A percentile compares a stretch with the other conserved stretches of the same genome.
These are phyloP conservation scores for Chamaecyparis obtusa DNA, from an alignment of 75 land plant species.

Conservation along the genomic window DNA sequence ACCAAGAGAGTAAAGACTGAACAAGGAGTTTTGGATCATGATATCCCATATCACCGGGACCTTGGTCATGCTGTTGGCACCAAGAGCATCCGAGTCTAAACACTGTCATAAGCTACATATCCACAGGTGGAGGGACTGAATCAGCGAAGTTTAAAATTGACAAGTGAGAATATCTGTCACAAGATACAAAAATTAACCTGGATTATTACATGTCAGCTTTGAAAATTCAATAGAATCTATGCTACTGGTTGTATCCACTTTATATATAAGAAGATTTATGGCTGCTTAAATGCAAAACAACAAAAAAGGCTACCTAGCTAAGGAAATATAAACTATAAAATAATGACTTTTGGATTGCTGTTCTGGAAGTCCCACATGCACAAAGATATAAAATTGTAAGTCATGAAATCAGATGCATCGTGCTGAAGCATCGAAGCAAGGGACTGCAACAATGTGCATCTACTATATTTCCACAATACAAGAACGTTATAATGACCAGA, in stretches of 20 bases:
- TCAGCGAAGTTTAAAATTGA: slow-evolving; percentile 86
- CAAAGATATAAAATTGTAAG: too few species aligned
- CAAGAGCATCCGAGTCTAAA: slow-evolving; percentile 25
- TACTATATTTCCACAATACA: neutral
- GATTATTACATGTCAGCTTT: neutral
- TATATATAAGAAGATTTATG: neutral
- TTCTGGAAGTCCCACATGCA: neutral
- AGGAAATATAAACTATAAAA: neutral
- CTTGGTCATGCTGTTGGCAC: slow-evolving; percentile 16
- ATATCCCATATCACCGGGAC: slow-evolving; percentile 39
- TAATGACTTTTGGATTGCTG: neutral
- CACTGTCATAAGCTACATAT: slow-evolving; percentile 57
- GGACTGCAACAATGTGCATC: neutral
- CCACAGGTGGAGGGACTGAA: slow-evolving; percentile 81
- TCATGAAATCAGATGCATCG: neutral
- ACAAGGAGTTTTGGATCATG: slow-evolving; percentile 58
- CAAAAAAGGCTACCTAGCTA: neutral
- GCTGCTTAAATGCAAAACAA: neutral
- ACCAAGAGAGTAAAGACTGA: slow-evolving; percentile 78
- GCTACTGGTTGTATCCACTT: neutral
- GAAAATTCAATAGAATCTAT: neutral
- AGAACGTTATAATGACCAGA: neutral
- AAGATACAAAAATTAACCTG: neutral
- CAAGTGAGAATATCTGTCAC: slow-evolving; percentile 73
- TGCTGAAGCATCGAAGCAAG: neutral